phyloP scores from a whole-genome alignment of 2,329 filamentous ascomycete genomes.

The Massarina eburnea region DNA sequence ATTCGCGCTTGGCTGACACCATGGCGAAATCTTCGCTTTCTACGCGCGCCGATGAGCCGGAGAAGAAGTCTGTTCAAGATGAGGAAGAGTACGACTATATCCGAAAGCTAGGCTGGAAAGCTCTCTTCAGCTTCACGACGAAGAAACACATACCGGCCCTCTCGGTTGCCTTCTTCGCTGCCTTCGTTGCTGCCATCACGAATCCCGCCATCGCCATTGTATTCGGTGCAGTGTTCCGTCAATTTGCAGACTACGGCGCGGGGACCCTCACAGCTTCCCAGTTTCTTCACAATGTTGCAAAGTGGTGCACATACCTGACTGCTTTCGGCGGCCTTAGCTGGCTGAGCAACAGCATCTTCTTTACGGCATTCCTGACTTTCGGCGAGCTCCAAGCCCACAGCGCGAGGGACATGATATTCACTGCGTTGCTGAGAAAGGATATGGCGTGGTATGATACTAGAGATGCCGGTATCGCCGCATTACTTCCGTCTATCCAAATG shows the following conservation, averaged over 20 bases:
- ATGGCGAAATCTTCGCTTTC: constrained; percentile 19
- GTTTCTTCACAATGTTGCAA: constrained; percentile 59
- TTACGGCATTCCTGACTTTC: constrained; percentile 72
- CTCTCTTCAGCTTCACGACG: constrained; percentile 74
- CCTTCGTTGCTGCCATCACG: constrained; percentile 62
- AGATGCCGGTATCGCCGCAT: constrained; percentile 69
- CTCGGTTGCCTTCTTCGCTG: constrained; percentile 56
- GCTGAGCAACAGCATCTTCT: constrained; percentile 67
- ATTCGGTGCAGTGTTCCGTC: constrained; percentile 73
- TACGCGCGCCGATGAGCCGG: constrained; percentile 12
- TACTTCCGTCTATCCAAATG: constrained; percentile 74
- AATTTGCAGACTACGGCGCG: constrained; percentile 67
- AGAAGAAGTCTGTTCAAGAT: constrained; percentile 12
- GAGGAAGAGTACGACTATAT: constrained; percentile 25
- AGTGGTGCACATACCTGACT: constrained; percentile 64
- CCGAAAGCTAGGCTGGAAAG: constrained; percentile 47
- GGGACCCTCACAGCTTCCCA: constrained; percentile 53
- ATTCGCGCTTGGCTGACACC: not conserved
- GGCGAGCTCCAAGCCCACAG: constrained; percentile 76
- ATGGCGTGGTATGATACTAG: constrained; percentile 81
- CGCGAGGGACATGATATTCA: constrained; percentile 67
- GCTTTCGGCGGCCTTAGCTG: constrained; percentile 67
- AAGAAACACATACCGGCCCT: constrained; percentile 60
- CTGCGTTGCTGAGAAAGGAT: constrained; percentile 68
- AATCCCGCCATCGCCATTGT: constrained; percentile 69